Evolutionary conservation across 805 yeast species (phyloP), one percentile per base, ranked within the genome.

Genomic region (Ogataea ganodermae): DNA sequence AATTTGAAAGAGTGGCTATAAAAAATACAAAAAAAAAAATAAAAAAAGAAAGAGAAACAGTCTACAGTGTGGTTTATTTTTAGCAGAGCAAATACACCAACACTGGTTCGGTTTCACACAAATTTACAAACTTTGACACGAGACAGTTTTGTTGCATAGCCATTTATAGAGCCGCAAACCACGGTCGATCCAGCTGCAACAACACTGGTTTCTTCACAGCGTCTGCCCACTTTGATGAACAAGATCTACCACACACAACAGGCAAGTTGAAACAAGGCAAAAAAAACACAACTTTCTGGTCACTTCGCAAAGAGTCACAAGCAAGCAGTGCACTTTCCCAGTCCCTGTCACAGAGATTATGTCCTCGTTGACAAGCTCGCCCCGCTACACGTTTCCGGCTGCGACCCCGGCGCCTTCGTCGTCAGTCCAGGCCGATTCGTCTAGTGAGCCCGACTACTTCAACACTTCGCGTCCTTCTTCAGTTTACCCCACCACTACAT

Each of bases 311-410:
- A 33, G 5, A 5, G 23, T 33, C 36, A 18, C 36, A 16, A 14
- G 14, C 18, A 6, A 4, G 10, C 23, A 17, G 36, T 33, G 21
- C 14, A 33, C 28, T 35, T 22, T 6, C 18, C 28, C 39, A 10
- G 28, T 8, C 21, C 18, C 18, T 6, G 20, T 27, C 4, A 21
- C 16, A 16, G 17, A 9, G 30, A 30, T 16, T 22, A 51, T 51
- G 55, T 51, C 52, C 17, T 51, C 52, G 40, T 32, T 51, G 49
- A 48, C 52, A 24, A 48, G 50, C 31, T 48, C 55, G 35, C 50
- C 55, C 17, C 39, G 24, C 23, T 48, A 10, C 45, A 38, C 52
- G 26, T 51, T 48, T 23, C 50, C 55, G 4, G 44, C 48, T 5
- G 38, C 33, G 16, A 14, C 36, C n/a, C 35, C 48, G 14, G 21